phyloP scores from a whole-genome alignment of 495 filamentous ascomycete species.

The Podospora anserina region DNA sequence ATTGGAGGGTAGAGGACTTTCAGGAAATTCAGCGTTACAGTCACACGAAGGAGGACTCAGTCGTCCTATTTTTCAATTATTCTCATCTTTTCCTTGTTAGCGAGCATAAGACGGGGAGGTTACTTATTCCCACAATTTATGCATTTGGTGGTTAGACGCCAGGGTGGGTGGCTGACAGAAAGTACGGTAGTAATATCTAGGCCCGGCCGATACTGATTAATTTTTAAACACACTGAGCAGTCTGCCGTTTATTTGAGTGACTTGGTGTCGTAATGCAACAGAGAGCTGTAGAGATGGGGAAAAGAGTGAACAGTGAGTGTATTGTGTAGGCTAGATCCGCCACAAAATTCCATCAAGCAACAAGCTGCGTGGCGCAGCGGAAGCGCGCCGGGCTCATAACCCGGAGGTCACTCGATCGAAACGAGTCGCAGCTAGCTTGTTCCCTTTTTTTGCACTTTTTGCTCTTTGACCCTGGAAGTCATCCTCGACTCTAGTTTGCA shows the following conservation, averaged over 20 bases:
- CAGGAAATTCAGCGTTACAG: neutral
- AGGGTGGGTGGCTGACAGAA: neutral
- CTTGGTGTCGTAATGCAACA: neutral
- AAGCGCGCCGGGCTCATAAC: constrained; percentile 21
- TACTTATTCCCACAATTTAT: constrained; percentile 13
- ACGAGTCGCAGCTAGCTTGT: constrained; percentile 17
- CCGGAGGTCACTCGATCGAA: constrained; percentile 19
- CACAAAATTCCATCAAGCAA: neutral
- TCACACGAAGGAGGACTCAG: neutral
- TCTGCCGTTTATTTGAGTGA: neutral
- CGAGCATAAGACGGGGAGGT: constrained; percentile 21
- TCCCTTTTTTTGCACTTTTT: constrained; percentile 19
- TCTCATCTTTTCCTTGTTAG: constrained; percentile 3
- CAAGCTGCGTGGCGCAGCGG: constrained; percentile 17
- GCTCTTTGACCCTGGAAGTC: neutral
- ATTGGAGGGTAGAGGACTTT: neutral
- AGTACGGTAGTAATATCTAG: neutral
- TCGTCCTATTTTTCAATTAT: neutral
- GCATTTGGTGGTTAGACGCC: constrained; percentile 1
- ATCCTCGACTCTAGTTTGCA: no score
- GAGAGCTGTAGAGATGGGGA: neutral
- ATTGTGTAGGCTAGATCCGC: neutral
- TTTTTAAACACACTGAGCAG: neutral
- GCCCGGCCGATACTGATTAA: neutral
- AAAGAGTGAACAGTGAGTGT: no score